Conservation (phyloP, 345 rosid species). For the Odontarrhena argentea region DNA sequence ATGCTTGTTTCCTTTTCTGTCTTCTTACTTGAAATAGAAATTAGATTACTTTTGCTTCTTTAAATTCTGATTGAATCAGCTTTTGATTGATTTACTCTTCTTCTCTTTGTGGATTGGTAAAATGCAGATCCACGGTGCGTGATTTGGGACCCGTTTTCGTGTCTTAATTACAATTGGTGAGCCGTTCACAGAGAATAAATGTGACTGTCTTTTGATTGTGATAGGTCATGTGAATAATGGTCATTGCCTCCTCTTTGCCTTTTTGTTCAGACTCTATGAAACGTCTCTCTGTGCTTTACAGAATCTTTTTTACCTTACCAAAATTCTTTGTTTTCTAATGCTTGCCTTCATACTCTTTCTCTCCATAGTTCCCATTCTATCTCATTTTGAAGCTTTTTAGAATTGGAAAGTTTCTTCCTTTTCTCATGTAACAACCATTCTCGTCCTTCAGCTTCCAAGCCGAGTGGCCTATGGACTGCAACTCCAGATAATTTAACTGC, state of each 20-base stretch:
- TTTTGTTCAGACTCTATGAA: conserved; percentile 33
- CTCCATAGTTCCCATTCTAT: background rate
- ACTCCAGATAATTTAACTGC: conserved; percentile 20
- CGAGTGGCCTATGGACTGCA: background rate
- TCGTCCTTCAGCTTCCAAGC: conserved; percentile 14
- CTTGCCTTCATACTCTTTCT: conserved; percentile 9
- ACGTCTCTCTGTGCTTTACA: conserved; percentile 27
- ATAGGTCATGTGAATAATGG: conserved; percentile 29
- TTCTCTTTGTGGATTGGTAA: background rate
- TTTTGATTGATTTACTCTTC: conserved; percentile 13
- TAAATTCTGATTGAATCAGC: conserved; percentile 21
- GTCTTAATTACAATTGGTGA: background rate
- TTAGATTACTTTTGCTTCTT: conserved; percentile 15
- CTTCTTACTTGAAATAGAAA: conserved; percentile 34
- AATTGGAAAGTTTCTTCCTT: background rate
- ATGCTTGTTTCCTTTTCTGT: conserved; percentile 25
- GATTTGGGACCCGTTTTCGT: conserved; percentile 4
- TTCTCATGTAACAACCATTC: background rate
- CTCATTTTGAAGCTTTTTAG: conserved; percentile 11
- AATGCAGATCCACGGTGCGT: conserved; percentile 29
- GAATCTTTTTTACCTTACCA: conserved; percentile 34
- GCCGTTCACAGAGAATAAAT: conserved; percentile 15
- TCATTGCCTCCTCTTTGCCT: conserved; percentile 15
- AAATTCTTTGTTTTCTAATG: conserved; percentile 32
- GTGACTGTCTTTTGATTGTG: conserved; percentile 39